phyloP scores from a whole-genome alignment of 2,329 filamentous ascomycete species.

The Xylariaceae sp. region DNA sequence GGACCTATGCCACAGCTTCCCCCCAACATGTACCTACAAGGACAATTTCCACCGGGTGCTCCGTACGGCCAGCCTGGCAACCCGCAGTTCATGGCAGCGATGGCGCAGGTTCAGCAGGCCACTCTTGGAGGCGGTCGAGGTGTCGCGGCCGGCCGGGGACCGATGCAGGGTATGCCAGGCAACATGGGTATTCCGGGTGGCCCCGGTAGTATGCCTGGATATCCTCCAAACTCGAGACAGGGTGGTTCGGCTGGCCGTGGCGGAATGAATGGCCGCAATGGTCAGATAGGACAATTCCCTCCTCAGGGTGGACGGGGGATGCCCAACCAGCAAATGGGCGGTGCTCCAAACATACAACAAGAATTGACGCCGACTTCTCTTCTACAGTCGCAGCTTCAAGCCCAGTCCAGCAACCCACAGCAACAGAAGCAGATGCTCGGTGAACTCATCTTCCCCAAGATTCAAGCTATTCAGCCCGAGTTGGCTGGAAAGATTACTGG shows the following conservation, averaged over 20 bases:
- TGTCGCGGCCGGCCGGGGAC: conserved; percentile 67
- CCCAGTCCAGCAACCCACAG: conserved; percentile 54
- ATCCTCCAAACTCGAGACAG: conserved; percentile 57
- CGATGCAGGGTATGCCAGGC: conserved; percentile 74
- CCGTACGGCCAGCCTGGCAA: conserved; percentile 80
- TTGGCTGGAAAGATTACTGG: conserved; percentile 99
- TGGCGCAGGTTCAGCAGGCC: conserved; percentile 74
- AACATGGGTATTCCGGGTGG: conserved; percentile 61
- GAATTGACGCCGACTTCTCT: conserved; percentile 47
- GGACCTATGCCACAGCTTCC: conserved; percentile 80
- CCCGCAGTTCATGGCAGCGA: conserved; percentile 79
- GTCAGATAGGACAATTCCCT: conserved; percentile 46
- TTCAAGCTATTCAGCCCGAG: conserved; percentile 89
- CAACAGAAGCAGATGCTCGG: conserved; percentile 99
- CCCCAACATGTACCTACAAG: conserved; percentile 82
- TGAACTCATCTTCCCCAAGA: conserved; percentile 98
- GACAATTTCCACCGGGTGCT: conserved; percentile 76
- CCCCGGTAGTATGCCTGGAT: conserved; percentile 56
- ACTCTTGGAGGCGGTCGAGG: conserved; percentile 64
- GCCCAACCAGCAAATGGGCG: conserved; percentile 41
- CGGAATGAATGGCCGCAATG: conserved; percentile 47
- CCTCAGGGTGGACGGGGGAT: conserved; percentile 54
- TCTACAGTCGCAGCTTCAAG: conserved; percentile 61
- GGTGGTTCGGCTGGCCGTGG: conserved; percentile 43
- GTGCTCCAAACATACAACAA: conserved; percentile 37